Conservation (phyloP, 1,284 basidiomycete species). For the Chalciporus sp. region DNA sequence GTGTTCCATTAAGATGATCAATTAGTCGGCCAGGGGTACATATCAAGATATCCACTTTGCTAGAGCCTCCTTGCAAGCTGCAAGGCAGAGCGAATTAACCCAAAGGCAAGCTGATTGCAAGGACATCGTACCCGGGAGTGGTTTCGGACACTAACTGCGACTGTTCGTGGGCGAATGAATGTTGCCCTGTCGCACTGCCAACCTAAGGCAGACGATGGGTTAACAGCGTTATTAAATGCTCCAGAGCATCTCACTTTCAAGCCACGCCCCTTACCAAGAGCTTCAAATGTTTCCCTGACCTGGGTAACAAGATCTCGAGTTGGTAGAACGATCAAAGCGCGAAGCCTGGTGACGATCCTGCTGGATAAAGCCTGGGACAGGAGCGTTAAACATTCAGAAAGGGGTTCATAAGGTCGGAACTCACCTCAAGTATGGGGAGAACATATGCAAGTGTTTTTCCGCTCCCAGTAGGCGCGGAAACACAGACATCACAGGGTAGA, state of each 20-base stretch:
- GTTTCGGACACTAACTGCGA: constrained; percentile 64
- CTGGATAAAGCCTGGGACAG: constrained; percentile 64
- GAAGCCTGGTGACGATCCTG: constrained; percentile 78
- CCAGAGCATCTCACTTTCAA: constrained; percentile 61
- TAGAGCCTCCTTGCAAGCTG: constrained; percentile 74
- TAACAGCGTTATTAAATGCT: background rate
- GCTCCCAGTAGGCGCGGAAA: constrained; percentile 97
- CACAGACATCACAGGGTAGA: constrained; percentile 83
- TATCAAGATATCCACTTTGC: constrained; percentile 92
- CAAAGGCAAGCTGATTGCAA: background rate
- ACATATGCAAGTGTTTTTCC: constrained; percentile 97
- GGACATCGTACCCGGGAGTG: constrained; percentile 43
- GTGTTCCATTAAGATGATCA: constrained; percentile 88
- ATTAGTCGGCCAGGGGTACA: constrained; percentile 95
- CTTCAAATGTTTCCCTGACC: constrained; percentile 91
- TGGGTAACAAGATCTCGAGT: constrained; percentile 95
- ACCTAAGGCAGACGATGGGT: constrained; percentile 48
- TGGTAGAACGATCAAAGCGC: constrained; percentile 92
- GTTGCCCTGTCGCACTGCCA: constrained; percentile 80
- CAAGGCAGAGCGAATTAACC: background rate
- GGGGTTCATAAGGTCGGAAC: constrained; percentile 13
- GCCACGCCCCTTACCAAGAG: constrained; percentile 81
- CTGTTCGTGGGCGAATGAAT: constrained; percentile 85
- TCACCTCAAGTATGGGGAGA: constrained; percentile 87
- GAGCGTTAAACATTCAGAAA: constrained; percentile 1